Conservation (phyloP, 352 stramenopile species). For the Hyaloperonospora brassicae region DNA sequence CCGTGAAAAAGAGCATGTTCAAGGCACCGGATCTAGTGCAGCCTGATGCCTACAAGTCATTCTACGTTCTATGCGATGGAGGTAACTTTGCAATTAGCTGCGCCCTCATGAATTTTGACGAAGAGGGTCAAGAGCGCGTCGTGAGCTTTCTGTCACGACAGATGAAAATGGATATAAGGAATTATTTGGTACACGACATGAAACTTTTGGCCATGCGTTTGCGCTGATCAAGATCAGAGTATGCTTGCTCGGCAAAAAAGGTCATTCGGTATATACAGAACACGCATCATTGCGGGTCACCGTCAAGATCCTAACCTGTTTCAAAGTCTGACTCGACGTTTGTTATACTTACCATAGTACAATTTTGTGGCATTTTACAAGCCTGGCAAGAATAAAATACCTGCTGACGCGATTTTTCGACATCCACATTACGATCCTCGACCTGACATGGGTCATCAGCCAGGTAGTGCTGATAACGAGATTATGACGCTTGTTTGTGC, state of each 20-base stretch:
- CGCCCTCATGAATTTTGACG: background rate
- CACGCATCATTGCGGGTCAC: background rate
- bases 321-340: background rate
- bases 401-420: background rate
- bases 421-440: slow-evolving; percentile 1
- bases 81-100: too few relatives aligned
- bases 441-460: background rate
- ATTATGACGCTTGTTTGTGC: background rate
- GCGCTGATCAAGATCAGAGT: background rate
- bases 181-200: background rate
- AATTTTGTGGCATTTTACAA: background rate
- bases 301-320: background rate
- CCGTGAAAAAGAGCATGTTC: background rate
- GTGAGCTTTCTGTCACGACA: too few relatives aligned
- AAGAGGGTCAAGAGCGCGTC: background rate
- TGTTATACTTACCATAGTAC: background rate
- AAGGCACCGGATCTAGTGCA: background rate
- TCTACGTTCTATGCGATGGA: too few relatives aligned
- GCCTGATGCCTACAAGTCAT: background rate
- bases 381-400: background rate
- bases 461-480: background rate
- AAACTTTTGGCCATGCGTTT: background rate
- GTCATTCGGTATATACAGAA: too few relatives aligned
- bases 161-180: background rate
- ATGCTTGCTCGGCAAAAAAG: background rate